A percentile compares a stretch with the other conserved stretches of the same genome.
phyloP scores from a whole-genome alignment of 1,284 basidiomycete genomes.

The Psilocybe mexicana region DNA sequence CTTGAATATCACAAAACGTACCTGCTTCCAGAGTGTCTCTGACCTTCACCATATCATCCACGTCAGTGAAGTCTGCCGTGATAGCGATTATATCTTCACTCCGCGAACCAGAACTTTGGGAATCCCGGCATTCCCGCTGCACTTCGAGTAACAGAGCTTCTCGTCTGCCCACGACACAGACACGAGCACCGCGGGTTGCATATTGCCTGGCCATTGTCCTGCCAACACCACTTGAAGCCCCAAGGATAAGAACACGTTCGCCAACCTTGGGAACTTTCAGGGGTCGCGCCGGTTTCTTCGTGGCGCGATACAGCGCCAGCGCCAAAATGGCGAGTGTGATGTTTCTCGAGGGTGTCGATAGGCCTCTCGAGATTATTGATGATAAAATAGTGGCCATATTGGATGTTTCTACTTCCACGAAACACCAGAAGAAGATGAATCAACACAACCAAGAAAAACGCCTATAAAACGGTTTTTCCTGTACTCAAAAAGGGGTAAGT shows the following conservation, averaged over 20 bases:
- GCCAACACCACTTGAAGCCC: conserved; percentile 86
- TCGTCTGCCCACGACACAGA: conserved; percentile 80
- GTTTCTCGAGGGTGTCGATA: conserved; percentile 2
- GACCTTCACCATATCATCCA: conserved; percentile 69
- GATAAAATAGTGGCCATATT: background rate
- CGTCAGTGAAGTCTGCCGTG: conserved; percentile 66
- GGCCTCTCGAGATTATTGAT: background rate
- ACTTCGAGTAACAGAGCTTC: conserved; percentile 59
- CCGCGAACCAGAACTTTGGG: conserved; percentile 15
- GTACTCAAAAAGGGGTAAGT: background rate
- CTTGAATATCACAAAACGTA: conserved; percentile 32
- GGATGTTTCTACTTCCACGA: background rate
- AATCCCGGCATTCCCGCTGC: conserved; percentile 55
- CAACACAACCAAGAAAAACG: background rate
- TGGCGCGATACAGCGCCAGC: conserved; percentile 17
- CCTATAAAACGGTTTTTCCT: background rate
- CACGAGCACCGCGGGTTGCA: conserved; percentile 68
- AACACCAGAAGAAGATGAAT: background rate
- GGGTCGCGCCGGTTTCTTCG: conserved; percentile 22
- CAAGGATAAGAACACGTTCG: conserved; percentile 80
- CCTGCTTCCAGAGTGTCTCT: conserved; percentile 58
- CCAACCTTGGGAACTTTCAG: conserved; percentile 29
- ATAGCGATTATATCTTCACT: conserved; percentile 40
- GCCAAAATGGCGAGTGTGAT: conserved; percentile 24
- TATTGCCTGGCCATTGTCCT: conserved; percentile 73